Conservation (phyloP, 1,284 basidiomycete species). For the Puccinia hordei region DNA sequence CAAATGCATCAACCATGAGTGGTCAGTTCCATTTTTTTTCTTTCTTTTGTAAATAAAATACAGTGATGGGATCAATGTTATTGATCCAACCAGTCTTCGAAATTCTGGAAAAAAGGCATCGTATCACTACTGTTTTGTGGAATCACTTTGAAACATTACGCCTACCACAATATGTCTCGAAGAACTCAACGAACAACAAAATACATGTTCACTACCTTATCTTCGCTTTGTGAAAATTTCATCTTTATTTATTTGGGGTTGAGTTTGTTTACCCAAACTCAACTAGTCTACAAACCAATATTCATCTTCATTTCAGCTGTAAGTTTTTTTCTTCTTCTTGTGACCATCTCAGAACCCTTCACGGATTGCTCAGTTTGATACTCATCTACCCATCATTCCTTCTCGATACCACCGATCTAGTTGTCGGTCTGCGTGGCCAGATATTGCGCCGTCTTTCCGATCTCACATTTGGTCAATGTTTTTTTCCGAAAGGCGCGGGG, state of each 20-base stretch:
- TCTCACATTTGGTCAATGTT: constrained; percentile 93
- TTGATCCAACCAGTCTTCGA: not conserved
- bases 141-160: constrained; percentile 98
- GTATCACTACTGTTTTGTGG: constrained; percentile 98
- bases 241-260: constrained; percentile 99
- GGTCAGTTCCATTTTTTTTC: constrained; percentile 61
- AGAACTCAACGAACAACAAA: constrained; percentile 93
- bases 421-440: constrained; percentile 90
- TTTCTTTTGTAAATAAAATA: not conserved
- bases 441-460: constrained; percentile 92
- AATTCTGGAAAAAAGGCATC: constrained; percentile 65
- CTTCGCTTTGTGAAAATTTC: constrained; percentile 95
- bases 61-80: not conserved
- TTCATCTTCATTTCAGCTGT: constrained; percentile 85
- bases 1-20: constrained; percentile 88
- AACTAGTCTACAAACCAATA: constrained; percentile 89
- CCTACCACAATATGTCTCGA: constrained; percentile 97
- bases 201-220: constrained; percentile 88
- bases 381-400: not conserved
- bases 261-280: constrained; percentile 85
- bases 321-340: constrained; percentile 53
- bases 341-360: not conserved
- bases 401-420: constrained; percentile 55
- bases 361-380: constrained; percentile 1
- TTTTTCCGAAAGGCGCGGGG: constrained; percentile 75